These are phyloP conservation scores for Solanum clarkiae DNA, from an alignment of 257 asterid species.

Conservation along the genomic window DNA sequence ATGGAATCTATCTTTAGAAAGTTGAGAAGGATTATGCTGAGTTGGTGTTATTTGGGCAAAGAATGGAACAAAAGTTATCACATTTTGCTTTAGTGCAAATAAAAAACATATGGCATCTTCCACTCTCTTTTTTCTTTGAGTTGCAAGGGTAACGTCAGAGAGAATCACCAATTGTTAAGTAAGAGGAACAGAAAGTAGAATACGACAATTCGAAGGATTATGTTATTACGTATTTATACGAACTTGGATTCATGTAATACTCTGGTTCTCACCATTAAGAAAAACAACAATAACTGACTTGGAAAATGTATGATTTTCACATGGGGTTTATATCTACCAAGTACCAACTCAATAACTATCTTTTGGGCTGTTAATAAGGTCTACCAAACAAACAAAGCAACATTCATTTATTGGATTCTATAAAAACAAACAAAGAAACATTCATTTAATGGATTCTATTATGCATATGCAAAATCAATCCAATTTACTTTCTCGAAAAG, in stretches of 20 bases:
- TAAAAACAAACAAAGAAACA: not conserved
- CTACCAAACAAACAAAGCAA: not conserved
- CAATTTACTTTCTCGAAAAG: not conserved
- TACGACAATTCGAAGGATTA: not conserved
- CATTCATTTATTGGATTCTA: not conserved
- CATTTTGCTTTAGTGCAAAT: not conserved
- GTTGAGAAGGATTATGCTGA: not conserved
- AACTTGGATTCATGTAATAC: not conserved
- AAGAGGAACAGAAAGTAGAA: not conserved
- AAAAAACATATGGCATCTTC: not conserved
- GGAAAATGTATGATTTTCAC: not conserved
- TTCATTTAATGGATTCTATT: not conserved
- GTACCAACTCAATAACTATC: not conserved
- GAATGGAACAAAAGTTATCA: not conserved
- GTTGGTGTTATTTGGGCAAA: not conserved
- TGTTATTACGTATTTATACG: not conserved
- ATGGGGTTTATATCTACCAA: not conserved
- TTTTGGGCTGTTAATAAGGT: not conserved
- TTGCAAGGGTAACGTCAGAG: not conserved
- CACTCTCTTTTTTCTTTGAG: not conserved
- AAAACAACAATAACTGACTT: not conserved
- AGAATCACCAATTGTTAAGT: not conserved
- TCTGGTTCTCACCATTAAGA: not conserved
- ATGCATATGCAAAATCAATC: not conserved
- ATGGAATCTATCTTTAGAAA: not conserved